Evolutionary conservation across 2,329 filamentous ascomycete species (phyloP).

Genomic region (Fusarium goolgardi): DNA sequence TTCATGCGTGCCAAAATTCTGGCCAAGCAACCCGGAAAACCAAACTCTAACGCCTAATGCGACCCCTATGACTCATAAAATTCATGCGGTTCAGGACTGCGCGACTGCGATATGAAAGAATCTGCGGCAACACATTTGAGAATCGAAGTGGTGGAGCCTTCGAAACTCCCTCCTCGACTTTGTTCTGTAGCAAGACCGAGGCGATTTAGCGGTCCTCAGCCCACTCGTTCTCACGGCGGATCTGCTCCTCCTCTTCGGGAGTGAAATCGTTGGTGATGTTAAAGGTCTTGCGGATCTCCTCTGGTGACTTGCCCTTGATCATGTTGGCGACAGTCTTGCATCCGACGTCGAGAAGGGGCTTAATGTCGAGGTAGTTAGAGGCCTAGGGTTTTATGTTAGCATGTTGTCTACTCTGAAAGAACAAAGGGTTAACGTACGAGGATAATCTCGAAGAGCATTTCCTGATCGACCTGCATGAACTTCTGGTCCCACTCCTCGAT

Average conservation of each 20-base stretch:
- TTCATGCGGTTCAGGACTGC: conserved; percentile 10
- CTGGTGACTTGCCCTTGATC: conserved; percentile 99
- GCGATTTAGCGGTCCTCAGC: conserved; percentile 79
- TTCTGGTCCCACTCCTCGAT: conserved; percentile 99
- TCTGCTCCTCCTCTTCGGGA: conserved; percentile 98
- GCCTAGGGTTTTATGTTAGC: conserved; percentile 66
- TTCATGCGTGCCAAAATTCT: conserved; percentile 34
- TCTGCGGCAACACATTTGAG: background rate
- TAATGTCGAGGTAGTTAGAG: conserved; percentile 99
- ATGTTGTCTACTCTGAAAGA: background rate
- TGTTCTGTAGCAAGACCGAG: background rate
- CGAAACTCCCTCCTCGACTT: conserved; percentile 4
- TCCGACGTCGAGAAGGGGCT: conserved; percentile 94
- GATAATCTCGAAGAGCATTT: conserved; percentile 99
- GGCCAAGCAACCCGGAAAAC: conserved; percentile 39
- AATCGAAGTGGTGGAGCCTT: background rate
- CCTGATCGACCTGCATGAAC: conserved; percentile 99
- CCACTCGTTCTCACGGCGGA: conserved; percentile 91
- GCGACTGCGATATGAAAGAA: background rate
- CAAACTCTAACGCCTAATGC: conserved; percentile 43
- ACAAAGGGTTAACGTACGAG: conserved; percentile 69
- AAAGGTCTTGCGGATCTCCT: conserved; percentile 99
- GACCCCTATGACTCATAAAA: conserved; percentile 30
- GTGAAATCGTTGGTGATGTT: conserved; percentile 99
- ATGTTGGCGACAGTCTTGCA: conserved; percentile 99